These are phyloP conservation scores for Monosporozyma unispora DNA, from an alignment of 805 yeast species.

Conservation along the genomic window DNA sequence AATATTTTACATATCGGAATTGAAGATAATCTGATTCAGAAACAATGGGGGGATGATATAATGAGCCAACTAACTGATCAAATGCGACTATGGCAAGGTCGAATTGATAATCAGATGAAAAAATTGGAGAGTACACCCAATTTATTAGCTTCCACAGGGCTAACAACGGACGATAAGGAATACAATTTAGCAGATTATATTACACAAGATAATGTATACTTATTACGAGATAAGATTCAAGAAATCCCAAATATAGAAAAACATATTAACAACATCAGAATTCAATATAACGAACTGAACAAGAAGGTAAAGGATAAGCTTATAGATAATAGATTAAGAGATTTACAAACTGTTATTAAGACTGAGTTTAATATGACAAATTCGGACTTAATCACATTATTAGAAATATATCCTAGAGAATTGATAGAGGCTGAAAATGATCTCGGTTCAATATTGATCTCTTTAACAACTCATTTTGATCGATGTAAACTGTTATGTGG, in stretches of 20 bases:
- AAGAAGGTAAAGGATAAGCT: constrained; percentile 23
- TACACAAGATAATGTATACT: constrained; percentile 30
- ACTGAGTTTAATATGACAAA: constrained; percentile 19
- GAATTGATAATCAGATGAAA: constrained; percentile 28
- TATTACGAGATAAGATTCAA: constrained; percentile 25
- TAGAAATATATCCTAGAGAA: constrained; percentile 15
- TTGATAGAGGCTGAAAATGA: constrained; percentile 42
- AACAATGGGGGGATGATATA: constrained; percentile 17
- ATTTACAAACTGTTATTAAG: constrained; percentile 12
- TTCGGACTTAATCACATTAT: constrained; percentile 14
- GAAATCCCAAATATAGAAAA: constrained; percentile 26
- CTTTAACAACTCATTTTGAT: constrained; percentile 76
- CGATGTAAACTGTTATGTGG: constrained; percentile 44
- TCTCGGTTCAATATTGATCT: constrained; percentile 57
- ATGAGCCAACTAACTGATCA: constrained; percentile 16
- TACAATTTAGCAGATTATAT: constrained; percentile 39
- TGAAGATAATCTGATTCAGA: constrained; percentile 21
- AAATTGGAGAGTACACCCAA: constrained; percentile 32
- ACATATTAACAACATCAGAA: constrained; percentile 25
- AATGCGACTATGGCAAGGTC: constrained; percentile 26
- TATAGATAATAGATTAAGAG: constrained; percentile 8
- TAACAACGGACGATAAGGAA: constrained; percentile 10
- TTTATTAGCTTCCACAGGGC: constrained; percentile 19
- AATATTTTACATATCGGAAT: constrained; percentile 25
- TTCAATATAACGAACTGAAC: constrained; percentile 24